A percentile compares a stretch with the other conserved stretches of the same genome.
Evolutionary conservation across 495 filamentous ascomycete species (phyloP).

Genomic region (Oidiodendron maius): DNA sequence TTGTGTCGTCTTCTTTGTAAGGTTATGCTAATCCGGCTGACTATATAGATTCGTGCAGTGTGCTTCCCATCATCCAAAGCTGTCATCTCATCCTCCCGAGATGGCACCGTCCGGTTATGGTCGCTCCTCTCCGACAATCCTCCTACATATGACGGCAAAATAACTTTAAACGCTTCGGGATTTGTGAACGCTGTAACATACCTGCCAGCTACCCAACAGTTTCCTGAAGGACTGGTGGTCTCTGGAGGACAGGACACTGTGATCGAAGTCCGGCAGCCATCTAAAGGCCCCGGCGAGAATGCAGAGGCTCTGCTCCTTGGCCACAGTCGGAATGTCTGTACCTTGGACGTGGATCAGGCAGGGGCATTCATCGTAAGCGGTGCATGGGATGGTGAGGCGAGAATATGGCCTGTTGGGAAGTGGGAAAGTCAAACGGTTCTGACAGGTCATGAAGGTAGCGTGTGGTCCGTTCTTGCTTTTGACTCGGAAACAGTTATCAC

Average conservation of each 20-base stretch:
- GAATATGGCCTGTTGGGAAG: constrained; percentile 68
- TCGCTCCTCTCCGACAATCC: constrained; percentile 56
- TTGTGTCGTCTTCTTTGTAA: constrained; percentile 9
- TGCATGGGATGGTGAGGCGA: constrained; percentile 87
- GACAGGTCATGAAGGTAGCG: constrained; percentile 68
- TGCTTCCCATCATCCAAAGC: constrained; percentile 67
- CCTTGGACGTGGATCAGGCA: constrained; percentile 70
- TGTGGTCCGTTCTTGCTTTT: constrained; percentile 87
- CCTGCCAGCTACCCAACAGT: constrained; percentile 59
- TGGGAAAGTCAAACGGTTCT: constrained; percentile 72
- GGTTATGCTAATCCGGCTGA: no score
- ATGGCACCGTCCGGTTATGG: constrained; percentile 88
- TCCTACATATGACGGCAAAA: constrained; percentile 67
- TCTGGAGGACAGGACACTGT: constrained; percentile 87
- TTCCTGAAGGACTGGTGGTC: constrained; percentile 75
- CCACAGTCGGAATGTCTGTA: constrained; percentile 79
- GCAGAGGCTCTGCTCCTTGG: constrained; percentile 83
- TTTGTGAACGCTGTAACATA: constrained; percentile 86
- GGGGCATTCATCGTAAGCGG: constrained; percentile 76
- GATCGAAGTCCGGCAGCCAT: constrained; percentile 79
- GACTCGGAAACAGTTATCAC: constrained; percentile 79
- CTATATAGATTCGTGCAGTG: constrained; percentile 84
- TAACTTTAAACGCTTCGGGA: constrained; percentile 66
- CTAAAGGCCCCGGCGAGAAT: constrained; percentile 55
- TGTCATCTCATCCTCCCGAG: constrained; percentile 81